These are phyloP conservation scores for Eucalyptus polyanthemos DNA, from an alignment of 345 rosid species.

Conservation along the genomic window DNA sequence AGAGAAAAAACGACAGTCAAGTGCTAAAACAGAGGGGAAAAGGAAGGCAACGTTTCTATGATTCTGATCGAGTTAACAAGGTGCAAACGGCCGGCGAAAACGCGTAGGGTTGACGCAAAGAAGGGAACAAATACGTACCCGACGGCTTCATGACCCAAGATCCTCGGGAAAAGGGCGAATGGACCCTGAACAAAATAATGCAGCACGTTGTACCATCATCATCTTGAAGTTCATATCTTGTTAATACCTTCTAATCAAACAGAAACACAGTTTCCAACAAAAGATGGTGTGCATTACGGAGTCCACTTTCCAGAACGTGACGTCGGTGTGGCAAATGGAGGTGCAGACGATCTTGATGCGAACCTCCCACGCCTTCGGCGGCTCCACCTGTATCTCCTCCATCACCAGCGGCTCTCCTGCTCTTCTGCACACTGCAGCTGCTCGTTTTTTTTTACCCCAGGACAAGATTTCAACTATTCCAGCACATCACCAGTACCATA, in stretches of 20 bases:
- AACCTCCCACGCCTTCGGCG: slow-evolving; percentile 61
- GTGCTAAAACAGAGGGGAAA: background rate
- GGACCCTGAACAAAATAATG: slow-evolving; percentile 26
- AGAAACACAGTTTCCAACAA: background rate
- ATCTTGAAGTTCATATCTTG: background rate
- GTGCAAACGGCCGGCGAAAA: background rate
- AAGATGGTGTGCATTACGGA: slow-evolving; percentile 3
- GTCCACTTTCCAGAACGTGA: slow-evolving; percentile 32
- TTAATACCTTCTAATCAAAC: background rate
- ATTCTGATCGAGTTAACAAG: background rate
- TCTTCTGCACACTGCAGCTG: slow-evolving; percentile 54
- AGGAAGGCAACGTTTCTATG: background rate
- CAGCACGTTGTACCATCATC: background rate
- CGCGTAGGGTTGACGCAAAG: background rate
- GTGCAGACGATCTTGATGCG: slow-evolving; percentile 65
- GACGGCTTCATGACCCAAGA: slow-evolving; percentile 70
- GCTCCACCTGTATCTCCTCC: slow-evolving; percentile 61
- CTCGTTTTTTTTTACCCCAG: background rate
- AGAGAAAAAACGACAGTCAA: background rate
- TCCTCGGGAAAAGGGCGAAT: slow-evolving; percentile 28
- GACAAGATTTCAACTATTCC: background rate
- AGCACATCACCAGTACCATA: background rate
- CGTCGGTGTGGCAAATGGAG: slow-evolving; percentile 55
- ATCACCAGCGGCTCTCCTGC: slow-evolving; percentile 37
- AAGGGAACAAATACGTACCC: slow-evolving; percentile 22